Base-by-base conservation (phyloP, 495 filamentous ascomycete species). In the Daldinia concentrica region DNA sequence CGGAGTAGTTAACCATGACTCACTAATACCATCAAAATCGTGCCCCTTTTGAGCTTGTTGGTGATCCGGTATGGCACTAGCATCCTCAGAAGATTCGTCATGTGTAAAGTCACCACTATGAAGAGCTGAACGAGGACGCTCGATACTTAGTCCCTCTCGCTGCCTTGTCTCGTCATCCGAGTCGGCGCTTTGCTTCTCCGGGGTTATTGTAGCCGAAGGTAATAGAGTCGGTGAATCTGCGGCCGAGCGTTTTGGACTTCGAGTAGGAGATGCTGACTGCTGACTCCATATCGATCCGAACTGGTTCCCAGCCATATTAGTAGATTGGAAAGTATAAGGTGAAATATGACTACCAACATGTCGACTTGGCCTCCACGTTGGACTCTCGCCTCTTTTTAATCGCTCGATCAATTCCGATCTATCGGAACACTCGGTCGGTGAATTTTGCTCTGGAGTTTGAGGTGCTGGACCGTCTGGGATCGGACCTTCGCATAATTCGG, bases 31-130 rank as follows among this genome's bases (percentile, higher is more conserved):
- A 41, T 26, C 43, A 17, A 66, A 64, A 29, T 71, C 68, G 30
- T 61, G 67, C 39, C 45, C 64, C 9, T 50, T 58, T 58, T 50
- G 66, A 62, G 39, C 26, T 43, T 27, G 59, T 27, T 64, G 52
- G 36, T 19, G 37, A 48, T 54, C 43, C 45, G 58, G 68, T 29
- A 58, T 43, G 36, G 29, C 62, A 55, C 56, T 43, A 17, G 24
- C 24, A 43, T 65, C 56, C 22, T 29, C 52, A 27, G 75, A 66
- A 62, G 79, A 61, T 62, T 82, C 81, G 34, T 89, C 86, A 61
- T 90, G 86, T 17, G 90, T 90, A 72, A 98, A 98, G 77, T 98
- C 91, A 26, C 94, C 94, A 39, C 90, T 90, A 76, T 98, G 94
- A 51, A 98, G 83, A 41, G 94, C 93, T 11, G 94, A 98, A 54